Percentiles rank a stretch among this genome's conserved stretches.
Evolutionary conservation across 768 basidiomycete genomes (phyloP).

Genomic region (Russula earlei): DNA sequence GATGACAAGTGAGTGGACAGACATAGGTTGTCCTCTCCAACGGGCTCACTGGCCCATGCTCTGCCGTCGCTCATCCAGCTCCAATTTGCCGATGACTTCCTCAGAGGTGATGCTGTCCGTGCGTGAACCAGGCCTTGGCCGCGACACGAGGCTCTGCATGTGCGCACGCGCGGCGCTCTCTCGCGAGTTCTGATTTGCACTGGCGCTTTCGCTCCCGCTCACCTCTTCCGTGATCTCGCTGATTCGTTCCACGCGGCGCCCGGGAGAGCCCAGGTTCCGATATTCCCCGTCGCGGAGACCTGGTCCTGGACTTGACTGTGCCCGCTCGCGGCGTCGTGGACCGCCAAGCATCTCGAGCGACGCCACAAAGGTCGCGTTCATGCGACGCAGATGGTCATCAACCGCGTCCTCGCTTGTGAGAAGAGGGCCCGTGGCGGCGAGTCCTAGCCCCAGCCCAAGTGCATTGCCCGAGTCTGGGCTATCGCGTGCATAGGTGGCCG

Average conservation of each 20-base stretch:
- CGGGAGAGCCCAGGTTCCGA: slow-evolving; percentile 5
- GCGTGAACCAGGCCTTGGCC: slow-evolving; percentile 27
- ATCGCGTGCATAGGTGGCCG: slow-evolving; percentile 11
- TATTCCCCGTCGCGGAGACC: slow-evolving; percentile 2
- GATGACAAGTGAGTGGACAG: neutral
- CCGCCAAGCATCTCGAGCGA: slow-evolving; percentile 48
- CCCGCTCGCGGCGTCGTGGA: slow-evolving; percentile 26
- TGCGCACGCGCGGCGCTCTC: slow-evolving; percentile 18
- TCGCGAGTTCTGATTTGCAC: slow-evolving; percentile 16
- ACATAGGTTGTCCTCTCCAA: slow-evolving; percentile 2
- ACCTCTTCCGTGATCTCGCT: slow-evolving; percentile 18
- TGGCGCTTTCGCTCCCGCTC: slow-evolving; percentile 3
- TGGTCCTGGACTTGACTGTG: slow-evolving; percentile 19
- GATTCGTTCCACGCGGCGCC: slow-evolving; percentile 18
- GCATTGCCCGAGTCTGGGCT: slow-evolving; percentile 20
- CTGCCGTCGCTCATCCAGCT: slow-evolving; percentile 27
- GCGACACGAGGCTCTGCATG: slow-evolving; percentile 11
- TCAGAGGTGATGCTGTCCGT: slow-evolving; percentile 36
- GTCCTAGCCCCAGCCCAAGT: slow-evolving; percentile 20
- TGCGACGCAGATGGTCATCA: slow-evolving; percentile 49
- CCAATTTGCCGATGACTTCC: slow-evolving; percentile 50
- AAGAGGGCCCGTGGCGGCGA: slow-evolving; percentile 38
- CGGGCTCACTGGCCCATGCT: slow-evolving; percentile 8
- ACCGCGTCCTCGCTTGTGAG: slow-evolving; percentile 59
- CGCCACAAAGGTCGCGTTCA: slow-evolving; percentile 60